Base-by-base conservation (phyloP, 768 basidiomycete species). In the Pisolithus microcarpus region DNA sequence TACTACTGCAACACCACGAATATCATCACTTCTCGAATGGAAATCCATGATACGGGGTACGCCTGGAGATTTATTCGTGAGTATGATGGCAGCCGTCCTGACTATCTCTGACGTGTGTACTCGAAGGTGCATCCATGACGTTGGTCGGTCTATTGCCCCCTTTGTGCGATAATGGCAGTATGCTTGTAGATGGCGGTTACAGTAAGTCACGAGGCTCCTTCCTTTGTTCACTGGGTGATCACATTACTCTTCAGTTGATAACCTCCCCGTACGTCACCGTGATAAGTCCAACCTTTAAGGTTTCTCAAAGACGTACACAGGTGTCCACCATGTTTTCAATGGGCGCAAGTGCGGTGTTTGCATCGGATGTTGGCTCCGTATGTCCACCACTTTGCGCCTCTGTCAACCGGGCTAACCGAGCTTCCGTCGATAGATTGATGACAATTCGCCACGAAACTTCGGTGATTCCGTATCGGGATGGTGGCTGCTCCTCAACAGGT, bases 1-100 rank as follows among this genome's bases (percentile, higher is more conserved):
- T 97, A 82, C 72, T 98, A 95, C 70, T 96, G 93, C 70, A 98
- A 98, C 61, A 91, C 95, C 2, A 95, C 96, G 18, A 97, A 97
- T 60, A 96, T 99, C 65, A 92, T 85, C 48, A 91, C 89, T 42
- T 96, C 92, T 8, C 79, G 84, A 8, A 98, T 98, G 92, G 93
- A 98, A 62, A 85, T 98, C 39, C 96, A 99, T 61, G 88, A 94
- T 58, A 90, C 91, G 11, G 96, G 96, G n/a, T 98, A 97, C 71
- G 95, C 96, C 11, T 99, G 95, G 95, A 77, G 92, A 58, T 91
- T 82, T 63, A 89, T 91, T 49, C 87, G 91, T 89, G 63, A 58
- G 76, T 62, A 42, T 43, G 15, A 3, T 19, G 43, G 38, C n/a
- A 47, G 15, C 36, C 37, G 19, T 38, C 10, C 9, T 10, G 26